phyloP scores from a whole-genome alignment of 371 early-diverging fungal genomes.

The Rhizopus delemar region DNA sequence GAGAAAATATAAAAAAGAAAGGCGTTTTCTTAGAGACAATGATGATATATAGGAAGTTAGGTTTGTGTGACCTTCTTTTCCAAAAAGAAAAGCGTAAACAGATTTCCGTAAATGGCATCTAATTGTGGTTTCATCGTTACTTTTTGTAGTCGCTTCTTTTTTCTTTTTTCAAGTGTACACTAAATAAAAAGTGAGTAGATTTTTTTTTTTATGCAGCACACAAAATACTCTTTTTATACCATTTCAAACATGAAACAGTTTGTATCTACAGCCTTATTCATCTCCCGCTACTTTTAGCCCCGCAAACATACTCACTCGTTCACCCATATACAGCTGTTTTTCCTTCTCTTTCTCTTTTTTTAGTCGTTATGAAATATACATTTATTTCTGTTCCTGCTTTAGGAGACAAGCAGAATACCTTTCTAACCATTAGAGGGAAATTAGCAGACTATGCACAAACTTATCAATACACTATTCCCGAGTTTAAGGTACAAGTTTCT shows the following conservation, averaged over 20 bases:
- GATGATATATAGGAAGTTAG: conserved; percentile 3
- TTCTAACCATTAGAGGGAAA: conserved; percentile 46
- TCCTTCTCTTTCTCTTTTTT: neutral
- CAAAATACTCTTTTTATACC: too few relatives aligned
- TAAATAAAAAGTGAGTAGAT: too few relatives aligned
- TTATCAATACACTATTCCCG: conserved; percentile 46
- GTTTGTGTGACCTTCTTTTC: conserved; percentile 6
- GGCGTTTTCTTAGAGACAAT: neutral
- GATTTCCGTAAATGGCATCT: conserved; percentile 20
- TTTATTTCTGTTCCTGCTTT: conserved; percentile 56
- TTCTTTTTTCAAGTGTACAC: too few relatives aligned
- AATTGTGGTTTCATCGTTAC: too few relatives aligned
- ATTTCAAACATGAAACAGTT: too few relatives aligned
- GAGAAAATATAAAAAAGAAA: conserved; percentile 1
- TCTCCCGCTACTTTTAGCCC: too few relatives aligned
- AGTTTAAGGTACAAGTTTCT: conserved; percentile 48
- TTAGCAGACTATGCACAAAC: conserved; percentile 45
- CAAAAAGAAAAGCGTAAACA: conserved; percentile 28
- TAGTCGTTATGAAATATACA: conserved; percentile 41
- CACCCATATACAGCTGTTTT: too few relatives aligned
- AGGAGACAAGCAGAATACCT: conserved; percentile 50
- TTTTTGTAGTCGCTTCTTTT: too few relatives aligned
- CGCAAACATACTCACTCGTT: too few relatives aligned
- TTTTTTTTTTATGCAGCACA: too few relatives aligned
- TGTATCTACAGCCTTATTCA: too few relatives aligned